These are phyloP conservation scores for Iberis pinnata DNA, from an alignment of 345 rosid genomes.

Conservation along the genomic window DNA sequence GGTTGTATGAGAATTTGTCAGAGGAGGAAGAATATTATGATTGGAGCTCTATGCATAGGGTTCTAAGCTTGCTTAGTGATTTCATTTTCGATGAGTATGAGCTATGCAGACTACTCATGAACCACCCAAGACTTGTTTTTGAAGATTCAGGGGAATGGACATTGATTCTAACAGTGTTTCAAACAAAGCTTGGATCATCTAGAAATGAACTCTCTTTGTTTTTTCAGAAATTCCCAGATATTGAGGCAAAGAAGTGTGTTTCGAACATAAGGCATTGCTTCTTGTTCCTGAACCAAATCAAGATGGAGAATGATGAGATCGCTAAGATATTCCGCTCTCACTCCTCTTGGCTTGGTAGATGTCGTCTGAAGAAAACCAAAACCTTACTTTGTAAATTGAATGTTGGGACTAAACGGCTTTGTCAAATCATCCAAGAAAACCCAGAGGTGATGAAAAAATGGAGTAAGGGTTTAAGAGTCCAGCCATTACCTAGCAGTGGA, in stretches of 20 bases:
- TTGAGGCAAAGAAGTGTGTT: constrained; percentile 36
- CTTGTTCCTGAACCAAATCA: constrained; percentile 42
- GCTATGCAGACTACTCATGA: constrained; percentile 35
- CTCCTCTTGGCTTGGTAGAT: constrained; percentile 41
- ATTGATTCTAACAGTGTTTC: constrained; percentile 39
- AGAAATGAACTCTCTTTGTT: constrained; percentile 33
- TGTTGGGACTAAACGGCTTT: constrained; percentile 47
- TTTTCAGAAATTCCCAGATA: constrained; percentile 47
- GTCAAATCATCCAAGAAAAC: constrained; percentile 45
- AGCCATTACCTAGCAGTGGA: constrained; percentile 28
- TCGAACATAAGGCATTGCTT: constrained; percentile 47
- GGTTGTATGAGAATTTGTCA: constrained; percentile 40
- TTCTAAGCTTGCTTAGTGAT: constrained; percentile 37
- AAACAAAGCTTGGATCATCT: constrained; percentile 49
- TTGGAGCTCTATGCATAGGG: constrained; percentile 45
- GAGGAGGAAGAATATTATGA: constrained; percentile 34
- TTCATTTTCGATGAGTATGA: constrained; percentile 31
- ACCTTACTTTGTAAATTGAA: constrained; percentile 38
- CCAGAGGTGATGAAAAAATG: constrained; percentile 58
- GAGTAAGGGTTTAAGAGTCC: constrained; percentile 39
- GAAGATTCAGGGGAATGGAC: constrained; percentile 47
- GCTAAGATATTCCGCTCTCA: constrained; percentile 41
- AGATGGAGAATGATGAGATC: constrained; percentile 48
- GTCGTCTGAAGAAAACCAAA: constrained; percentile 41
- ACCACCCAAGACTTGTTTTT: constrained; percentile 45